Conservation (phyloP, 2,329 filamentous ascomycete species). For the Clarireedia homoeocarpa region DNA sequence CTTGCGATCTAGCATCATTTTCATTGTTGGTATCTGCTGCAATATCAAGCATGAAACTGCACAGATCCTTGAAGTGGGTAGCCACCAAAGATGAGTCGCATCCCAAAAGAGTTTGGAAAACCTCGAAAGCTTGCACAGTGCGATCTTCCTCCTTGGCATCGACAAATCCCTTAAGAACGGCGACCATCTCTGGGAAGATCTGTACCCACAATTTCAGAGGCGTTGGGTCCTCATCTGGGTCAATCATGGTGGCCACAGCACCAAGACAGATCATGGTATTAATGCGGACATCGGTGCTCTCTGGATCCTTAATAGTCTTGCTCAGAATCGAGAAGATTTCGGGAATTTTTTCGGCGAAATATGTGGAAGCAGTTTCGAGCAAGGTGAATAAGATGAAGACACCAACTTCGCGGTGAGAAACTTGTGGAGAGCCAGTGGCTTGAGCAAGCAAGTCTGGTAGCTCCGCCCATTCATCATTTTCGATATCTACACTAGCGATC, state of each 20-base stretch:
- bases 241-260: slow-evolving; percentile 77
- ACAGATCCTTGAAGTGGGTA: slow-evolving; percentile 79
- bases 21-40: slow-evolving; percentile 68
- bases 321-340: slow-evolving; percentile 78
- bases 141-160: slow-evolving; percentile 77
- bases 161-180: slow-evolving; percentile 78
- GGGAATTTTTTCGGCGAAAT: slow-evolving; percentile 72
- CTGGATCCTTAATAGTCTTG: slow-evolving; percentile 80
- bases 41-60: slow-evolving; percentile 90
- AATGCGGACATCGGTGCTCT: slow-evolving; percentile 86
- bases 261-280: slow-evolving; percentile 91
- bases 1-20: slow-evolving; percentile 82
- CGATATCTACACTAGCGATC: slow-evolving; percentile 78
- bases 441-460: slow-evolving; percentile 73
- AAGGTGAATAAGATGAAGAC: slow-evolving; percentile 91
- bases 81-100: slow-evolving; percentile 81
- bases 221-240: slow-evolving; percentile 75
- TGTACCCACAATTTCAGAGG: slow-evolving; percentile 68
- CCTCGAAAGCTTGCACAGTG: slow-evolving; percentile 85
- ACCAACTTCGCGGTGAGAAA: slow-evolving; percentile 78
- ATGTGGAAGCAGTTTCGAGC: slow-evolving; percentile 77
- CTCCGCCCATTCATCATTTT: slow-evolving; percentile 77
- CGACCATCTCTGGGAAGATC: slow-evolving; percentile 80
- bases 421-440: slow-evolving; percentile 66
- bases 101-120: slow-evolving; percentile 90